These are phyloP conservation scores for Ganoderma multipileum DNA, from an alignment of 1,284 basidiomycete species.

Conservation along the genomic window DNA sequence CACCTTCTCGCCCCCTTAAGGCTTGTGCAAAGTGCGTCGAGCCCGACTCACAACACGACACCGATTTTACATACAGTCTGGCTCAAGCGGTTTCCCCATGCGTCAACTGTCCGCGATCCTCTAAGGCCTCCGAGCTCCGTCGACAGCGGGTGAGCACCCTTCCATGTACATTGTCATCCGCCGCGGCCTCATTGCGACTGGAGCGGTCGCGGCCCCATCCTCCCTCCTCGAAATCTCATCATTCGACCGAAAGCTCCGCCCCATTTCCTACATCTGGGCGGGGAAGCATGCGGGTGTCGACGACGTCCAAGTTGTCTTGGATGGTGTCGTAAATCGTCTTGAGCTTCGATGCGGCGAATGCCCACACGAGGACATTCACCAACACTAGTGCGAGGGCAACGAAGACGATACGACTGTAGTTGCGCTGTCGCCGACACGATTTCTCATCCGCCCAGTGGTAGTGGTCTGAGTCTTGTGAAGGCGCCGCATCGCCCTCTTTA, in stretches of 20 bases:
- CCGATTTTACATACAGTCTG: neutral
- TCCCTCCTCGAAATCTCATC: neutral
- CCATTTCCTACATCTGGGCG: conserved; percentile 6
- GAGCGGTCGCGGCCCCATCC: neutral
- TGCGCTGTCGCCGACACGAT: neutral
- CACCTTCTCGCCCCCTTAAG: no score
- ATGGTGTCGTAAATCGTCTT: conserved; percentile 3
- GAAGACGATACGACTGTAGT: neutral
- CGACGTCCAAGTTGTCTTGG: conserved; percentile 1
- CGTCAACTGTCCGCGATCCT: neutral
- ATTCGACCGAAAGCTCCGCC: neutral
- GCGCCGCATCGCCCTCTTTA: neutral
- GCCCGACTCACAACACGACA: neutral
- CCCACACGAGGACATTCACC: conserved; percentile 10
- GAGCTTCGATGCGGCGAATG: neutral
- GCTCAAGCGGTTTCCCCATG: neutral
- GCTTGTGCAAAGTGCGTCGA: no score
- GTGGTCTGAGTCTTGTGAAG: neutral
- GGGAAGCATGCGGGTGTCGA: conserved; percentile 7
- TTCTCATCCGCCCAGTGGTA: neutral
- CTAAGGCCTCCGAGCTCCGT: neutral
- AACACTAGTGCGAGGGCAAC: neutral
- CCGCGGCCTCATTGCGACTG: neutral
- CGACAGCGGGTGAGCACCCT: neutral
- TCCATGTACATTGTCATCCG: neutral